Percentiles rank a stretch among this genome's conserved stretches.
Conservation (phyloP, 192 early-diverging fungal species). For the Gryganskiella cystojenkinii region DNA sequence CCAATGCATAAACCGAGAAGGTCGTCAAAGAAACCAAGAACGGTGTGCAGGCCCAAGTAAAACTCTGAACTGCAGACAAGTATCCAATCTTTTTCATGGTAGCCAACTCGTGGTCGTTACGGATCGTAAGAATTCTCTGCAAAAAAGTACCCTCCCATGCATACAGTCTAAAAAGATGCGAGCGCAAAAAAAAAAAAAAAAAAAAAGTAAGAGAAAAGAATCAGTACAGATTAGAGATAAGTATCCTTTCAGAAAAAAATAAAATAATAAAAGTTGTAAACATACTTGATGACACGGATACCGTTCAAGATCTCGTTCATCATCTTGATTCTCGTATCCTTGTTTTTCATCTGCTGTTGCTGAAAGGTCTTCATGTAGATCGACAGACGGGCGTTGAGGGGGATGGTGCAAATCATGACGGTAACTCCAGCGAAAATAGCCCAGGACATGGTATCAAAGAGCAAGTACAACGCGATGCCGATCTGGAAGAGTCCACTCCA, state of each 20-base stretch:
- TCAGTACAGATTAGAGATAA: too few relatives aligned
- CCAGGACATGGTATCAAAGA: conserved; percentile 85
- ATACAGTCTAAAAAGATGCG: too few relatives aligned
- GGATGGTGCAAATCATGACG: conserved; percentile 85
- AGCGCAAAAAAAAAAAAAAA: too few relatives aligned
- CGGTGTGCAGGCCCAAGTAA: conserved; percentile 87
- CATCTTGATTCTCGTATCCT: conserved; percentile 58
- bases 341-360: conserved; percentile 88
- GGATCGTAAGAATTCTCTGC: conserved; percentile 71
- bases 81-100: conserved; percentile 81
- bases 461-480: conserved; percentile 74
- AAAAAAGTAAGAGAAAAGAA: too few relatives aligned
- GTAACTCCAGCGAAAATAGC: conserved; percentile 87
- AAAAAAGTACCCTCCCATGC: conserved; percentile 91
- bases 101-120: conserved; percentile 80
- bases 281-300: conserved; percentile 97
- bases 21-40: conserved; percentile 89
- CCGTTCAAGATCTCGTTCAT: conserved; percentile 88
- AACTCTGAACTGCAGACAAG: conserved; percentile 73
- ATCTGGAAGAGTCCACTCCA: conserved; percentile 88
- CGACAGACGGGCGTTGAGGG: conserved; percentile 77
- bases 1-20: conserved; percentile 79
- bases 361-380: conserved; percentile 74
- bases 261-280: too few relatives aligned
- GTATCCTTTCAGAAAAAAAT: too few relatives aligned